A percentile compares a stretch with the other conserved stretches of the same genome.
Conservation (phyloP, 441 rosid genomes). For the Euphorbia corollata region DNA sequence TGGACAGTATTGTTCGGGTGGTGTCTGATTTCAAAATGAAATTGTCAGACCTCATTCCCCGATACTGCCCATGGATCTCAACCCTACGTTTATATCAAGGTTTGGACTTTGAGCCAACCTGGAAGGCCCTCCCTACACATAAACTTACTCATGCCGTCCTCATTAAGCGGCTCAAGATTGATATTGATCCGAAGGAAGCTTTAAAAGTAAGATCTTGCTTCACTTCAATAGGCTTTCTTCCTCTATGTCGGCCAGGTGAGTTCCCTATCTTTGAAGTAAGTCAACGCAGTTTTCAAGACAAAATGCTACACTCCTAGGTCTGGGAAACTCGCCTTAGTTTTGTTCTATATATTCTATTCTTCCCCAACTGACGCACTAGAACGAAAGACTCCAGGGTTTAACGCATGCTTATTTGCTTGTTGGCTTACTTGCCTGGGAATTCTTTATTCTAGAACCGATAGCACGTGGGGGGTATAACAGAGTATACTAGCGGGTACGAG, state of each 20-base stretch:
- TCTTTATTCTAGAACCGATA: constrained; percentile 5
- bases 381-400: not conserved
- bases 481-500: not conserved
- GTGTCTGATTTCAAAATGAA: constrained; percentile 1
- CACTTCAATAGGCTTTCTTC: not conserved
- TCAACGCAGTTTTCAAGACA: not conserved
- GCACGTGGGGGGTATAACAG: not conserved
- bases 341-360: no score
- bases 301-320: not conserved
- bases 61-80: constrained; percentile 6
- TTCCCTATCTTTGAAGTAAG: not conserved
- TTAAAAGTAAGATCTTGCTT: not conserved
- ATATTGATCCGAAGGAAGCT: constrained; percentile 3
- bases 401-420: constrained; percentile 5
- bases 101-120: not conserved
- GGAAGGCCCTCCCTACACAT: not conserved
- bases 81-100: constrained; percentile 1
- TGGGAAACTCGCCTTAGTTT: no score
- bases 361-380: no score
- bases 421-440: constrained; percentile 7
- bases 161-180: not conserved
- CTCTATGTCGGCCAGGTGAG: not conserved
- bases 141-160: not conserved
- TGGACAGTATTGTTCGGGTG: constrained; percentile 6
- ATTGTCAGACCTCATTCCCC: constrained; percentile 3